phyloP scores from a whole-genome alignment of 345 rosid species.

The Raphanus sativus region DNA sequence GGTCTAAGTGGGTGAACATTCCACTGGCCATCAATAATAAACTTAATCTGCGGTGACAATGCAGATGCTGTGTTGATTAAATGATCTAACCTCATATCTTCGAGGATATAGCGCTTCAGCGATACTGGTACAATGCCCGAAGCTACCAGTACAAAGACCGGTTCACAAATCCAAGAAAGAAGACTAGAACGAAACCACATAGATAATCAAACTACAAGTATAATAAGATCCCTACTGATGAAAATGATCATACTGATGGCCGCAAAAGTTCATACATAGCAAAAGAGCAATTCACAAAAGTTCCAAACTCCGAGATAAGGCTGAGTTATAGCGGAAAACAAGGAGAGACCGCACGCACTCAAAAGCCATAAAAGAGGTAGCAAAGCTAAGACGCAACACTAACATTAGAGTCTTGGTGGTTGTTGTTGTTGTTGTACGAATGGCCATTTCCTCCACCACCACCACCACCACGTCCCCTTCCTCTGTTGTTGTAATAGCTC shows the following conservation, averaged over 20 bases:
- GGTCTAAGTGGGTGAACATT: no score
- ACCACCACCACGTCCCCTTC: constrained; percentile 61
- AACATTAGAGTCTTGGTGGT: constrained; percentile 27
- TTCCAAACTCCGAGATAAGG: constrained; percentile 11
- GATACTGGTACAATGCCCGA: no score
- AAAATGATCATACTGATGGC: constrained; percentile 6
- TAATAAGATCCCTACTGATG: no score
- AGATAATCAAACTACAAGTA: no score
- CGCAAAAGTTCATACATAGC: constrained; percentile 6
- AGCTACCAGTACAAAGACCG: no score
- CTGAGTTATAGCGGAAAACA: background rate
- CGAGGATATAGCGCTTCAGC: no score
- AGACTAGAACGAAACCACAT: no score
- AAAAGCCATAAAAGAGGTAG: constrained; percentile 12
- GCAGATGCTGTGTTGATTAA: no score
- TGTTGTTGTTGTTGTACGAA: constrained; percentile 45
- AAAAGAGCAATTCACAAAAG: constrained; percentile 21
- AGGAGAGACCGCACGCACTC: background rate
- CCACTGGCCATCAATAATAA: no score
- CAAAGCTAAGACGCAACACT: constrained; percentile 24
- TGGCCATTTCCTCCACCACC: constrained; percentile 52
- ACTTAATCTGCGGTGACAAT: no score
- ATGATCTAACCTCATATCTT: no score
- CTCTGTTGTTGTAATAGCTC: constrained; percentile 62
- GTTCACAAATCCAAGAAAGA: no score